These are phyloP conservation scores for Didymella keratinophila DNA, from an alignment of 2,329 filamentous ascomycete genomes.

Conservation along the genomic window DNA sequence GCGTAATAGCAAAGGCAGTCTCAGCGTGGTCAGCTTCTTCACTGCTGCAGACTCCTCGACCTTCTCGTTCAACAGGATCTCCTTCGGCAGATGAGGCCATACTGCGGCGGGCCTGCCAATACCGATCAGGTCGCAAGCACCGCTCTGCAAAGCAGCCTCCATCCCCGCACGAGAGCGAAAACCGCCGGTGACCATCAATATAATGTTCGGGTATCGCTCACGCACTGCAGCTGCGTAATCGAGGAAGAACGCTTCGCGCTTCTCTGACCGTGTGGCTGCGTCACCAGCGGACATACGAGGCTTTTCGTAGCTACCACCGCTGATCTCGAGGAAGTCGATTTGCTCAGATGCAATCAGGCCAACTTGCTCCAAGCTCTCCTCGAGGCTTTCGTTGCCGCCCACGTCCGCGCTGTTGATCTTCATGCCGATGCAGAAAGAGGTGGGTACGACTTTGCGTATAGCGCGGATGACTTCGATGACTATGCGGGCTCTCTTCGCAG, in stretches of 20 bases:
- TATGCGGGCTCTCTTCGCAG: slow-evolving; percentile 57
- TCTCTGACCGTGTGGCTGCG: slow-evolving; percentile 53
- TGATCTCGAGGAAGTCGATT: slow-evolving; percentile 74
- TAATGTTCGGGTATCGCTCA: slow-evolving; percentile 41
- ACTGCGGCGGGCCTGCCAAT: slow-evolving; percentile 25
- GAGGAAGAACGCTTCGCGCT: slow-evolving; percentile 73
- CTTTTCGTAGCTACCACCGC: slow-evolving; percentile 60
- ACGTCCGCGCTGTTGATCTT: slow-evolving; percentile 61
- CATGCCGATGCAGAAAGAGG: slow-evolving; percentile 56
- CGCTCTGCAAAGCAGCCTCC: slow-evolving; percentile 60
- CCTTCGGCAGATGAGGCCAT: slow-evolving; percentile 12
- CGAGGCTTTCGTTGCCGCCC: slow-evolving; percentile 50
- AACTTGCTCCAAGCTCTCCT: slow-evolving; percentile 67
- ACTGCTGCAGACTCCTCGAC: not conserved
- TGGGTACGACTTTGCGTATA: slow-evolving; percentile 53
- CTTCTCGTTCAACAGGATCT: slow-evolving; percentile 7
- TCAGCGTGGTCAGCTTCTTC: not conserved
- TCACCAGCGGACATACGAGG: slow-evolving; percentile 18
- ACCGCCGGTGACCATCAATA: slow-evolving; percentile 66
- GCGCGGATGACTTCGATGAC: slow-evolving; percentile 56
- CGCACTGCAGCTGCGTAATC: slow-evolving; percentile 66
- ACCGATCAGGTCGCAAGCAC: slow-evolving; percentile 29
- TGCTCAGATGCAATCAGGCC: slow-evolving; percentile 57
- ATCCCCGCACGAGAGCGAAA: slow-evolving; percentile 63
- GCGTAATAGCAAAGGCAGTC: not conserved